Conservation (phyloP, 2,329 filamentous ascomycete genomes). For the Hawksworthiomyces lignivorus region DNA sequence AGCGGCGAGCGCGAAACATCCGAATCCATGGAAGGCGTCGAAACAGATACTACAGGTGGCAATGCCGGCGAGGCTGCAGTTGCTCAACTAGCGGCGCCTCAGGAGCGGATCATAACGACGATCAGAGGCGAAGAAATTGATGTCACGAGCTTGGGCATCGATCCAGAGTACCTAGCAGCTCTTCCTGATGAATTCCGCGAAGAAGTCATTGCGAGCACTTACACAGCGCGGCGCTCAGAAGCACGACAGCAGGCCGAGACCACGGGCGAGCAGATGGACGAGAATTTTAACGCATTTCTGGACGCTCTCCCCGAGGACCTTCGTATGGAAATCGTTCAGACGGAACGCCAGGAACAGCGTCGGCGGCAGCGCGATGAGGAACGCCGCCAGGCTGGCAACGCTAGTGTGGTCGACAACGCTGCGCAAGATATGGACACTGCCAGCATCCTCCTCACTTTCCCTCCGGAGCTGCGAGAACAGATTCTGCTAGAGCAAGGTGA, state of each 20-base stretch:
- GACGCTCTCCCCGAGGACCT: slow-evolving; percentile 88
- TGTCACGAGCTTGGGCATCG: slow-evolving; percentile 90
- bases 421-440: slow-evolving; percentile 77
- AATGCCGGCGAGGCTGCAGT: neutral
- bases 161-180: slow-evolving; percentile 90
- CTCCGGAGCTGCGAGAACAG: slow-evolving; percentile 74
- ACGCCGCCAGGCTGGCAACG: slow-evolving; percentile 49
- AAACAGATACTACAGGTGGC: neutral
- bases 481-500: slow-evolving; percentile 89
- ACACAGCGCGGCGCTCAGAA: slow-evolving; percentile 74
- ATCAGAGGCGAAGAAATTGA: slow-evolving; percentile 84
- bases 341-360: slow-evolving; percentile 82
- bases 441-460: slow-evolving; percentile 84
- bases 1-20: slow-evolving; percentile 24
- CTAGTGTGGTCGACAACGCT: slow-evolving; percentile 42
- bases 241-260: slow-evolving; percentile 58
- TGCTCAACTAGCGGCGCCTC: slow-evolving; percentile 4
- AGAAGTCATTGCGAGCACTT: slow-evolving; percentile 87
- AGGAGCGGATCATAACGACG: slow-evolving; percentile 63
- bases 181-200: slow-evolving; percentile 94
- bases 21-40: slow-evolving; percentile 49
- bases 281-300: slow-evolving; percentile 88
- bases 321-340: slow-evolving; percentile 80
- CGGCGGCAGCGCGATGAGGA: slow-evolving; percentile 78
- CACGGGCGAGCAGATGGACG: slow-evolving; percentile 59